Evolutionary conservation across 805 yeast genomes (phyloP).

Genomic region (Groenewaldozyma tartarivorans): DNA sequence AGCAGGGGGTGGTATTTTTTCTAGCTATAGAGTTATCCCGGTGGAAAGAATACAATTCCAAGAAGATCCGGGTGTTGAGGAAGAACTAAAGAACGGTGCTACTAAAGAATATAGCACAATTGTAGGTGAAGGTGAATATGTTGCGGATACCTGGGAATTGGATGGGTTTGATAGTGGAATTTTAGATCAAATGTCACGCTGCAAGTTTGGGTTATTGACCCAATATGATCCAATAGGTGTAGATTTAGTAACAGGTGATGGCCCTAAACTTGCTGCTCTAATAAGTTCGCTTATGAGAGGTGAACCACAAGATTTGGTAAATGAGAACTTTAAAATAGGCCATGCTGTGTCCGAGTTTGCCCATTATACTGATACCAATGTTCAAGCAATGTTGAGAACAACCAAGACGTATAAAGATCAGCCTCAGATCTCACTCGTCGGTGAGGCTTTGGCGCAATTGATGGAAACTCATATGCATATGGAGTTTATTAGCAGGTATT

Average conservation of each 20-base stretch:
- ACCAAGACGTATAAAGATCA: conserved; percentile 1
- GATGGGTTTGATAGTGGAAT: not conserved
- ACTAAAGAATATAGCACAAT: not conserved
- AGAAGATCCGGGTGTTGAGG: conserved; percentile 4
- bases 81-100: too few species aligned
- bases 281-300: conserved; percentile 7
- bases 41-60: conserved; percentile 6
- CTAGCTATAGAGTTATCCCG: conserved; percentile 21
- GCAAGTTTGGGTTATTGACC: not conserved
- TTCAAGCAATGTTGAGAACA: conserved; percentile 7
- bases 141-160: not conserved
- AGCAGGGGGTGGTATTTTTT: conserved; percentile 19
- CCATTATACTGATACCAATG: conserved; percentile 15
- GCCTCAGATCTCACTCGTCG: too few species aligned
- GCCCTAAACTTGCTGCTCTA: conserved; percentile 6
- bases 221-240: conserved; percentile 16
- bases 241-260: conserved; percentile 11
- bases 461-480: conserved; percentile 23
- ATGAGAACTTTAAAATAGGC: conserved; percentile 5
- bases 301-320: conserved; percentile 3
- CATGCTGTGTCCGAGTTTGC: conserved; percentile 14
- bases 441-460: conserved; percentile 15
- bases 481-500: conserved; percentile 16
- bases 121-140: not conserved
- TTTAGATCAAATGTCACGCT: not conserved